Evolutionary conservation across 106 monocot species (phyloP), one percentile per base, ranked within the genome.

Genomic region (Dactylorhiza incarnata): DNA sequence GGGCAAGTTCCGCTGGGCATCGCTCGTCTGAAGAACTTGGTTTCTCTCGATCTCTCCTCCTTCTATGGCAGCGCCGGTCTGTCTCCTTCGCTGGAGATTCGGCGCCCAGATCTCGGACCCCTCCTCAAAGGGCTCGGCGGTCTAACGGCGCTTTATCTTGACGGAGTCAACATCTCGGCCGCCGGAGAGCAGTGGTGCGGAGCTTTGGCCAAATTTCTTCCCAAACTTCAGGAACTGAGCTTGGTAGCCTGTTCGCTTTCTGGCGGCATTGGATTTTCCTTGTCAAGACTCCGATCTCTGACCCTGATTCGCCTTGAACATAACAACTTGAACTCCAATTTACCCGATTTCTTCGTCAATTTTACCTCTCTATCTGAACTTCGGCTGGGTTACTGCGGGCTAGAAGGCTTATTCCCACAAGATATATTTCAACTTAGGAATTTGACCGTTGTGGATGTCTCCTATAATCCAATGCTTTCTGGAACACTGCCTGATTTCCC

Each of bases 231-330:
- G 8, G 73, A 10, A 11, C 76, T 91, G 75, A 88, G 91, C 75
- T 72, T 91, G 82, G 17, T 26, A 4, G 78, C 77, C 0, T 91
- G 91, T 49, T 88, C 84, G 9, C 83, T 91, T 10, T 62, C 73
- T 1, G 88, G 84, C 5, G 86, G 86, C 8, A 68, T 91, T 17
- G 72, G 81, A 23, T 10, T 68, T 1, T 84, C 86, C 1, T 67
- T 92, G 13, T 66, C 74, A 0, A 46, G 66, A 23, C 82, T 92
- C 47, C 74, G 45, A 0, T 74, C 58, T 56, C 71, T 88, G 48
- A 73, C 54, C 0, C 25, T 81, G 5, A 72, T 92, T 52, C 82
- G 78, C 23, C 68, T 91, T 17, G 75, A 82, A 11, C 51, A 80
- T 74, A 91, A 91, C 71, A 55, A 74, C 19, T 59, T 88, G 72